These are phyloP conservation scores for Populus ilicifolia DNA, from an alignment of 345 rosid genomes.

Conservation along the genomic window DNA sequence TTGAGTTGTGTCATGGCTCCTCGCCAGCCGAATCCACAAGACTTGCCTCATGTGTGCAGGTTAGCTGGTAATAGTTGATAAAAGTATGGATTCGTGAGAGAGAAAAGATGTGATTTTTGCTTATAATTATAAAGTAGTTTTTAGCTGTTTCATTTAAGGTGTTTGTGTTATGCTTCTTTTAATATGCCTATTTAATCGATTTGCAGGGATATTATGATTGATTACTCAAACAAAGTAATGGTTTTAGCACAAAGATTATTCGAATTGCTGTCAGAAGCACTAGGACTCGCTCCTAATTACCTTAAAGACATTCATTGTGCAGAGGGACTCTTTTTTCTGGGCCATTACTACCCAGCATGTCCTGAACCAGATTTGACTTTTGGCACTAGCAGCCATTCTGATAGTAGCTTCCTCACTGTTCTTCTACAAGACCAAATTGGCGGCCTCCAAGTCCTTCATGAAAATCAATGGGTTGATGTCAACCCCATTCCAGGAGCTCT, in stretches of 20 bases:
- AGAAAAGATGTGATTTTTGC: too few relatives aligned
- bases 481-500: constrained; percentile 3
- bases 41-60: constrained; percentile 12
- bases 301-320: constrained; percentile 1
- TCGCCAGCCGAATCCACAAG: constrained; percentile 4
- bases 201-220: constrained; percentile 4
- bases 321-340: not conserved
- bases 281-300: not conserved
- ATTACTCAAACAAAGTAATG: not conserved
- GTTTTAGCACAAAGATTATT: not conserved
- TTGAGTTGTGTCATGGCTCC: not conserved
- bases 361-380: constrained; percentile 8
- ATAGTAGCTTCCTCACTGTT: constrained; percentile 3
- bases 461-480: not conserved
- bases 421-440: constrained; percentile 6
- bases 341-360: constrained; percentile 8
- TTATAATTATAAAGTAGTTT: too few relatives aligned
- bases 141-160: too few relatives aligned
- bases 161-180: too few relatives aligned
- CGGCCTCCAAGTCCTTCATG: constrained; percentile 9
- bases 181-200: too few relatives aligned
- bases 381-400: constrained; percentile 4
- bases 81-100: too few relatives aligned
- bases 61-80: not conserved
- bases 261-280: constrained; percentile 8